phyloP scores from a whole-genome alignment of 2,329 filamentous ascomycete genomes.

The Didymella pomorum region DNA sequence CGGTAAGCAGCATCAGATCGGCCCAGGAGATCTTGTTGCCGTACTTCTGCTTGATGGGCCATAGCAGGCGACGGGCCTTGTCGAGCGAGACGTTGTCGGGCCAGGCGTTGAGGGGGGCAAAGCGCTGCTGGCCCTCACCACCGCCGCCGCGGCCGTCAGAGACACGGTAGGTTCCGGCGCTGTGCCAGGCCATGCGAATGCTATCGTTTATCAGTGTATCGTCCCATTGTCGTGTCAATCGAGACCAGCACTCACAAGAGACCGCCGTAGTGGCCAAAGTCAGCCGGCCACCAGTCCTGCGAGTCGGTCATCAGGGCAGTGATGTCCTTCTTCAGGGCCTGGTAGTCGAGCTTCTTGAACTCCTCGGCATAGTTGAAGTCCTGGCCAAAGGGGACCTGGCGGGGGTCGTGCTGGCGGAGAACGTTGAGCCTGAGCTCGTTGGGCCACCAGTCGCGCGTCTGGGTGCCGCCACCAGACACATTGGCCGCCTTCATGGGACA shows the following conservation, averaged over 20 bases:
- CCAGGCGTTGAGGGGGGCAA: constrained; percentile 83
- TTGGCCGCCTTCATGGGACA: constrained; percentile 48
- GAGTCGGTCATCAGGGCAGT: constrained; percentile 77
- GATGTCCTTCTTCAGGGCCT: constrained; percentile 77
- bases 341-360: constrained; percentile 76
- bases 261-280: constrained; percentile 82
- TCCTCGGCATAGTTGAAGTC: constrained; percentile 77
- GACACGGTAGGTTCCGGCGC: constrained; percentile 79
- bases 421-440: constrained; percentile 72
- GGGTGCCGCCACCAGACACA: constrained; percentile 68
- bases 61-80: constrained; percentile 80
- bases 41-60: constrained; percentile 87
- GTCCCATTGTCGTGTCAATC: background rate
- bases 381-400: constrained; percentile 68
- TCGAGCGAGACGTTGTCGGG: constrained; percentile 80
- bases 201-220: constrained; percentile 23
- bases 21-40: constrained; percentile 85
- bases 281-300: constrained; percentile 82
- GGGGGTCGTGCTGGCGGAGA: constrained; percentile 72
- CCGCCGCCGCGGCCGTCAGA: constrained; percentile 77
- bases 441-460: constrained; percentile 79
- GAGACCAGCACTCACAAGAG: constrained; percentile 60
- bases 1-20: constrained; percentile 73
- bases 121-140: constrained; percentile 78
- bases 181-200: constrained; percentile 83